A percentile compares a stretch with the other conserved stretches of the same genome.
phyloP scores from a whole-genome alignment of 345 rosid genomes.

The Eucalyptus fibrosa region DNA sequence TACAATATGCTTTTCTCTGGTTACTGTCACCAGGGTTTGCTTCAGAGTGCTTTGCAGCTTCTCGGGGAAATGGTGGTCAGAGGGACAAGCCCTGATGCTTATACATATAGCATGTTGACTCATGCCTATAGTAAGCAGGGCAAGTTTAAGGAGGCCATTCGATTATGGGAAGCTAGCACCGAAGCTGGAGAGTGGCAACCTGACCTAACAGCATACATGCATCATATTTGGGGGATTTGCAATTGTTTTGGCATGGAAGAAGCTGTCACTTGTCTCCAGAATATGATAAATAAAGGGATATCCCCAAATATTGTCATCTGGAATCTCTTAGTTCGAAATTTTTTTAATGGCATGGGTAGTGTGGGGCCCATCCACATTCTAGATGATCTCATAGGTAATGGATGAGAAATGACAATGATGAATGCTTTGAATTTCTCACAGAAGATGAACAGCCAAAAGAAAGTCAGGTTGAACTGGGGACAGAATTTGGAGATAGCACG shows the following conservation, averaged over 20 bases:
- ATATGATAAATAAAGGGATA: constrained; percentile 34
- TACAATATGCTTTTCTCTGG: constrained; percentile 64
- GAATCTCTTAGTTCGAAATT: constrained; percentile 52
- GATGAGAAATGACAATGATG: constrained; percentile 1
- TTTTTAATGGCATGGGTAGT: constrained; percentile 29
- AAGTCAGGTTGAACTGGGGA: background rate
- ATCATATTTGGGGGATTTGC: constrained; percentile 57
- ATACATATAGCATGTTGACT: constrained; percentile 43
- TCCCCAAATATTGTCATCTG: constrained; percentile 53
- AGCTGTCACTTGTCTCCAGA: constrained; percentile 27
- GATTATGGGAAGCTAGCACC: constrained; percentile 22
- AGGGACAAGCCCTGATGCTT: constrained; percentile 46
- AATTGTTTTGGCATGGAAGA: constrained; percentile 33
- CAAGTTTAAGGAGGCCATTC: constrained; percentile 26
- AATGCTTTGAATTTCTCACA: background rate
- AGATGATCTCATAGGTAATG: constrained; percentile 26
- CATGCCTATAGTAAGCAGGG: constrained; percentile 47
- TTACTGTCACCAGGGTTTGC: constrained; percentile 35
- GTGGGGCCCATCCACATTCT: constrained; percentile 20
- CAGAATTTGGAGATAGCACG: background rate
- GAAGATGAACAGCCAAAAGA: background rate
- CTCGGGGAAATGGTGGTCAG: constrained; percentile 45
- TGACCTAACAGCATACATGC: constrained; percentile 52
- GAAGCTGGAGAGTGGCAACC: constrained; percentile 40
- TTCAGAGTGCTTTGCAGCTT: constrained; percentile 36